phyloP scores from a whole-genome alignment of 345 rosid species.

The Hibiscus syriacus region DNA sequence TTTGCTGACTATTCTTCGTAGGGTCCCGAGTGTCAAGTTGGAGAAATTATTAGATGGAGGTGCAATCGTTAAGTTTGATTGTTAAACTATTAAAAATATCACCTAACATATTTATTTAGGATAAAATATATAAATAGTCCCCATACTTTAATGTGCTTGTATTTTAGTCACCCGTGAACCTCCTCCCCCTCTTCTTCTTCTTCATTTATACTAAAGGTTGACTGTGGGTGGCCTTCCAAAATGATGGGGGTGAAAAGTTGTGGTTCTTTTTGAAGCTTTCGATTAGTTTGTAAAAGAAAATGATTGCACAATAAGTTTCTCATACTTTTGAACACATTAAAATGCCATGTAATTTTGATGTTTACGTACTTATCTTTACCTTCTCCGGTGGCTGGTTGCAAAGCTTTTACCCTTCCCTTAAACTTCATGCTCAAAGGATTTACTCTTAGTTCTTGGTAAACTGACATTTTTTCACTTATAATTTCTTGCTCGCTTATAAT shows the following conservation, averaged over 20 bases:
- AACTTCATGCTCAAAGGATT: neutral
- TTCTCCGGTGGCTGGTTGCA: neutral
- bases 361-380: neutral
- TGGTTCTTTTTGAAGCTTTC: neutral
- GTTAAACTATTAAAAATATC: too few relatives aligned
- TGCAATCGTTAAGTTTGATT: too few relatives aligned
- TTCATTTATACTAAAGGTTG: neutral
- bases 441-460: neutral
- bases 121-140: too few relatives aligned
- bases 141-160: too few relatives aligned
- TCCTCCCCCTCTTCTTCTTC: too few relatives aligned
- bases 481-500: slow-evolving; percentile 8
- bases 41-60: too few relatives aligned
- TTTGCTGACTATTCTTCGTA: too few relatives aligned
- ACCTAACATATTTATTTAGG: too few relatives aligned
- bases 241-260: neutral
- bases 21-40: too few relatives aligned
- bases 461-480: neutral
- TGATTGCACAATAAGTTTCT: neutral
- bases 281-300: neutral
- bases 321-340: neutral
- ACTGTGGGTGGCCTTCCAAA: neutral
- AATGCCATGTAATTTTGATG: neutral
- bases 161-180: too few relatives aligned
- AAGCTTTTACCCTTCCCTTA: neutral